Conservation (phyloP, 1,284 basidiomycete genomes). For the Coniophora puteana region DNA sequence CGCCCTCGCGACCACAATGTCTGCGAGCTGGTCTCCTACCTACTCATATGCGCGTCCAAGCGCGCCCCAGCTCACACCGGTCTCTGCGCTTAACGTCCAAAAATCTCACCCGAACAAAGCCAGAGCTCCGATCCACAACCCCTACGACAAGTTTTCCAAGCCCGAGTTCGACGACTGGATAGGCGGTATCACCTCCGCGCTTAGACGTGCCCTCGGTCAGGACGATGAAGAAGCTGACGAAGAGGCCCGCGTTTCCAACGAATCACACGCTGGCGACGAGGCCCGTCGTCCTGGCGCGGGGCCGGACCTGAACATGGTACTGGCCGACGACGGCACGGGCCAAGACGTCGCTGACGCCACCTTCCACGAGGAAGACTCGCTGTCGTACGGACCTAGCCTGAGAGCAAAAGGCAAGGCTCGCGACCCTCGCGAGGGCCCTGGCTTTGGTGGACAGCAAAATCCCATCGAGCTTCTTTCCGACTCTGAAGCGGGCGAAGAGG, state of each 20-base stretch:
- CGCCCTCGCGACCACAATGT: no score
- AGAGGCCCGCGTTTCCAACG: constrained; percentile 9
- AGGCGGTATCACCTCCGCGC: constrained; percentile 50
- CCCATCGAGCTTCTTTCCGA: constrained; percentile 45
- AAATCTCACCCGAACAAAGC: no score
- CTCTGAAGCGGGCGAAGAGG: constrained; percentile 22
- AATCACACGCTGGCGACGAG: constrained; percentile 11
- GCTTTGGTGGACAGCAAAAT: constrained; percentile 38
- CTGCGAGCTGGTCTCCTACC: no score
- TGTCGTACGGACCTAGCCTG: constrained; percentile 46
- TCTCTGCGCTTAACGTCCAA: no score
- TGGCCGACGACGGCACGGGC: constrained; percentile 9
- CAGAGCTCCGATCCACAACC: constrained; percentile 56
- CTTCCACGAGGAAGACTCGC: constrained; percentile 44
- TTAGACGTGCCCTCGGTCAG: constrained; percentile 51
- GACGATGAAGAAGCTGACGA: constrained; percentile 32
- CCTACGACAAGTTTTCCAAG: constrained; percentile 66
- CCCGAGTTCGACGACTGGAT: constrained; percentile 68
- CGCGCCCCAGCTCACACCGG: no score
- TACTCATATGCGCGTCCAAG: no score
- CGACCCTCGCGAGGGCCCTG: constrained; percentile 55
- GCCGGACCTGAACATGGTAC: no score
- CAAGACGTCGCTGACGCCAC: constrained; percentile 15
- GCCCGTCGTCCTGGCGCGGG: constrained; percentile 5
- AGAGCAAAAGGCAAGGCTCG: constrained; percentile 58